phyloP scores from a whole-genome alignment of 108 stramenopile species.

The Skeletonema costatum region DNA sequence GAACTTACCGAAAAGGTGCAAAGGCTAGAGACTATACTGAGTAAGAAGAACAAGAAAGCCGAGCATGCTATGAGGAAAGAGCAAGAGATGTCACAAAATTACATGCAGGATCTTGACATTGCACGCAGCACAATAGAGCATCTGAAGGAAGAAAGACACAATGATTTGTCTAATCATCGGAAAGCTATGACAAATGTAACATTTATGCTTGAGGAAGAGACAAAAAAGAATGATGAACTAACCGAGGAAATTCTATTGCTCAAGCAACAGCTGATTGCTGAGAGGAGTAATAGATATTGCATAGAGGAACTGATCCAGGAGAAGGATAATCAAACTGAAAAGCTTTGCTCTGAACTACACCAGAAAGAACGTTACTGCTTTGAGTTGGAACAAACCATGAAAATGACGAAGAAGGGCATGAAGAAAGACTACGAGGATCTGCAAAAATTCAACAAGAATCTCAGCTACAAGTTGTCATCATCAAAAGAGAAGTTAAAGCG shows the following conservation, averaged over 20 bases:
- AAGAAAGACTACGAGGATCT: neutral
- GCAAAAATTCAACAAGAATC: neutral
- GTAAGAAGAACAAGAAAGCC: neutral
- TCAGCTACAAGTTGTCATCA: neutral
- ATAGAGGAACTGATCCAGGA: neutral
- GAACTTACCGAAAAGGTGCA: neutral
- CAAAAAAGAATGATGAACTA: neutral
- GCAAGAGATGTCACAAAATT: neutral
- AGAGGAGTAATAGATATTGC: neutral
- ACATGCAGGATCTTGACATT: neutral
- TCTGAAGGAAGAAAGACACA: neutral
- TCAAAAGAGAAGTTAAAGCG: neutral
- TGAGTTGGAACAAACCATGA: neutral
- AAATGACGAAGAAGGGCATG: neutral
- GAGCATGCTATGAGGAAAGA: neutral
- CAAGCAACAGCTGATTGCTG: neutral
- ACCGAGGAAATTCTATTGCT: neutral
- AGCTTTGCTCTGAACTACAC: neutral
- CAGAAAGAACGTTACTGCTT: neutral
- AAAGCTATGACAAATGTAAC: neutral
- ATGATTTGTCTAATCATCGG: neutral
- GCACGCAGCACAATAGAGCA: neutral
- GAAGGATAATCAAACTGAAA: neutral
- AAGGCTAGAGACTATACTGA: neutral
- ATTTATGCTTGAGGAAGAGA: neutral